These are phyloP conservation scores for Quercus wislizeni DNA, from an alignment of 306 rosid species.

Conservation along the genomic window DNA sequence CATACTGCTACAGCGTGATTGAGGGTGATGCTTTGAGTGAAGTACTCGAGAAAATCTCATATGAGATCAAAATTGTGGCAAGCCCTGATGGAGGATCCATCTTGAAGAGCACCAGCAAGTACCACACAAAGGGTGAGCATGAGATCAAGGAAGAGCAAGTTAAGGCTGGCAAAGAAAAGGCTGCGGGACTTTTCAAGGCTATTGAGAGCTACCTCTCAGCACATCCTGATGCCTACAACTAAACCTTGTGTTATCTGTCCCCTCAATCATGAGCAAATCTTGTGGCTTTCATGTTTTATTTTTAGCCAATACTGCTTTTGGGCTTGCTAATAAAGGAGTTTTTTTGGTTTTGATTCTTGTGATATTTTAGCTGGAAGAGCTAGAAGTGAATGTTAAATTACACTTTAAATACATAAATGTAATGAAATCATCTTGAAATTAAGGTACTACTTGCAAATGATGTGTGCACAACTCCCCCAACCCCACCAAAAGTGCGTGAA, in stretches of 20 bases:
- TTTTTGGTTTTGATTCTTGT: too few species aligned
- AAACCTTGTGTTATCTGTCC: background rate
- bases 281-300: background rate
- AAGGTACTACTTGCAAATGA: too few species aligned
- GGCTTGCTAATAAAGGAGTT: background rate
- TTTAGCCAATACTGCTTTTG: background rate
- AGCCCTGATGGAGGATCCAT: slow-evolving; percentile 29
- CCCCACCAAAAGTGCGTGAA: too few species aligned
- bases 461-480: too few species aligned
- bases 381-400: too few species aligned
- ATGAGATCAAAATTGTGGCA: slow-evolving; percentile 34
- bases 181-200: slow-evolving; percentile 31
- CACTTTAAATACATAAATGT: too few species aligned
- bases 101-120: slow-evolving; percentile 24
- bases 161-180: slow-evolving; percentile 25
- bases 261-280: background rate
- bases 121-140: slow-evolving; percentile 30
- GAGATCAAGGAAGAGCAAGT: slow-evolving; percentile 31
- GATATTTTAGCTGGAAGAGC: too few species aligned
- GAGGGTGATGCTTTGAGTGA: slow-evolving; percentile 45
- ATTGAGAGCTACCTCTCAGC: slow-evolving; percentile 38
- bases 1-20: slow-evolving; percentile 42
- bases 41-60: slow-evolving; percentile 38
- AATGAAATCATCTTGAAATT: too few species aligned
- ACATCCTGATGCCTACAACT: slow-evolving; percentile 35